These are phyloP conservation scores for Trichosporon ovoides DNA, from an alignment of 1,284 basidiomycete species.

Conservation along the genomic window DNA sequence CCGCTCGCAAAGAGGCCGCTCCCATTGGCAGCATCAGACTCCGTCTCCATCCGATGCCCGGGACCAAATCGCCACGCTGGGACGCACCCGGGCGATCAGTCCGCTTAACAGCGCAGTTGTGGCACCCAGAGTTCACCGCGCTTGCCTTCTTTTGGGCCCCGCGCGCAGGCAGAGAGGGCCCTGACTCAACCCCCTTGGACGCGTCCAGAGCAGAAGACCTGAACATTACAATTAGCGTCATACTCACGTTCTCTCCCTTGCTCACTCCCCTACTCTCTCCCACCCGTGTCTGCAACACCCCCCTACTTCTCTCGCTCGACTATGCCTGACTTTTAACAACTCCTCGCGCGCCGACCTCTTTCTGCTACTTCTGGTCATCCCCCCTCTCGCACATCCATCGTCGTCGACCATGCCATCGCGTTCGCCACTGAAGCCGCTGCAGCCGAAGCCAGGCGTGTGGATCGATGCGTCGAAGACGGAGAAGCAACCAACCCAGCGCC, in stretches of 20 bases:
- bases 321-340: background rate
- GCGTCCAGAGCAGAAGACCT: background rate
- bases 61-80: background rate
- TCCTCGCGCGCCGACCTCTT: background rate
- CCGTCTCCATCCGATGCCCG: slow-evolving; percentile 1
- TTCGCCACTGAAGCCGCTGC: slow-evolving; percentile 18
- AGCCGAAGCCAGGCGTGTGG: slow-evolving; percentile 38
- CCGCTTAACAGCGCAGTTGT: background rate
- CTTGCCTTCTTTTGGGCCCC: slow-evolving; percentile 1
- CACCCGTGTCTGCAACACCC: background rate
- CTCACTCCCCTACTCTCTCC: too few relatives aligned
- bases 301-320: background rate
- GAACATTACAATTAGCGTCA: slow-evolving; percentile 2
- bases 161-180: background rate
- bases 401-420: slow-evolving; percentile 19
- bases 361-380: background rate
- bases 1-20: slow-evolving; percentile 6
- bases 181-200: slow-evolving; percentile 1
- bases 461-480: slow-evolving; percentile 13
- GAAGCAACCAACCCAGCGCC: slow-evolving; percentile 13
- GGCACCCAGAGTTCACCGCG: background rate
- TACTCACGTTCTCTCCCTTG: background rate
- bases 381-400: background rate
- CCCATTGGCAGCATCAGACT: slow-evolving; percentile 5
- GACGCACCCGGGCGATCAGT: background rate